Evolutionary conservation across 1,284 basidiomycete species (phyloP), one percentile per base, ranked within the genome.

Genomic region (Rhodotorula sp.): DNA sequence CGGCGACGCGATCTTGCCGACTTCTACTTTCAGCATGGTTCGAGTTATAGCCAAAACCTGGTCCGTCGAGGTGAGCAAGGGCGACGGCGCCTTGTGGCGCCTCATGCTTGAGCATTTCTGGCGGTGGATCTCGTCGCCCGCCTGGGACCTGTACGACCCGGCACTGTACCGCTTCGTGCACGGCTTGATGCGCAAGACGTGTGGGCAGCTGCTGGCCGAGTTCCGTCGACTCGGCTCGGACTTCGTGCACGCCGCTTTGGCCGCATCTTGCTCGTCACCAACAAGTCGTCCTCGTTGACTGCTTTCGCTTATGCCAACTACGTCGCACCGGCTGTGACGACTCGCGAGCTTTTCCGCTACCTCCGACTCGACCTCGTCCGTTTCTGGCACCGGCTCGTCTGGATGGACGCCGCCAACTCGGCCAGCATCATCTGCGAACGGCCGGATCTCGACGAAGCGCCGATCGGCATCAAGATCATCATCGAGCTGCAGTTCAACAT

Each of bases 401-500:
- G 94, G 86, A 93, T 98, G 92, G 97, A 99, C 81, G 86, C 88
- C 28, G 92, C 93, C 55, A 99, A 99, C 81, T 88, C 91, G 81
- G 93, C 91, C 28, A 95, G 93, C 5, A 87, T 99, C 65, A 88
- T 95, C 55, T 93, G 93, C 77, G 87, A 90, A 78, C 85, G 92
- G 74, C 89, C 90, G 0, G 80, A 88, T 6, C 88, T 88, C 8
- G 79, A 88, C 21, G 87, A 90, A 58, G 84, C 86, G 28, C 79
- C 23, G 70, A 78, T 62, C 73, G 43, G 56, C n/a, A 72, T 67
- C 69, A 57, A 70, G 28, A 61, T 68, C 52, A 72, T 86, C 3
- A 84, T 97, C 68, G 91, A 93, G 78, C 93, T 95, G 90, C 87
- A 88, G 72, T 99, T 95, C 95, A 99, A 99, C 80, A 92, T 99